Evolutionary conservation across 2,329 filamentous ascomycete species (phyloP).

Genomic region (Didymella sp.): DNA sequence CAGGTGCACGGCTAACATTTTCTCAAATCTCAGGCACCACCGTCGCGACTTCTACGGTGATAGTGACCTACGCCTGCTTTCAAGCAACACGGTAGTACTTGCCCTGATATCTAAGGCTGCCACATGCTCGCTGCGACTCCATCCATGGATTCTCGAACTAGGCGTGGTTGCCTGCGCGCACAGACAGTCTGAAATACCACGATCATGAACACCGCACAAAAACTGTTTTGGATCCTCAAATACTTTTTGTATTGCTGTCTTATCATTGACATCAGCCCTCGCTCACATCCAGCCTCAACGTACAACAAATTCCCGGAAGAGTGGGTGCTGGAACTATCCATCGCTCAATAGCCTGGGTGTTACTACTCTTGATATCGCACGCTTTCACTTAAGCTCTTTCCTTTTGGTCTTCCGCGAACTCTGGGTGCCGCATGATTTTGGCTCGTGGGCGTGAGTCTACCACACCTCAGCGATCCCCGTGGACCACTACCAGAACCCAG

Average conservation of each 20-base stretch:
- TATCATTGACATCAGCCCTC: not conserved
- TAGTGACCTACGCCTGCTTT: not conserved
- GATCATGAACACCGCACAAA: not conserved
- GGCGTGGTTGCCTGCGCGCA: constrained; percentile 15
- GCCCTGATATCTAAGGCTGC: constrained; percentile 2
- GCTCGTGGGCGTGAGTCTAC: not conserved
- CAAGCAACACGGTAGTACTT: not conserved
- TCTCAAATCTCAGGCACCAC: not conserved
- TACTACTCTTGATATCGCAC: not conserved
- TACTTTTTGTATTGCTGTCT: not conserved
- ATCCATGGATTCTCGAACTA: not conserved
- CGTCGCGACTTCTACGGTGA: not conserved
- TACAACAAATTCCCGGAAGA: not conserved
- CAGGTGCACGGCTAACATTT: not conserved
- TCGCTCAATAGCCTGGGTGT: not conserved
- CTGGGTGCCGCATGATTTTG: not conserved
- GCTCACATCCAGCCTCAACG: not conserved
- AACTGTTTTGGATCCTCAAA: not conserved
- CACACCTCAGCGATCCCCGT: not conserved
- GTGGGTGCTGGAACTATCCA: not conserved
- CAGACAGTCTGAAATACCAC: constrained; percentile 3
- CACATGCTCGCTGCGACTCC: too few species aligned
- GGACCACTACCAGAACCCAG: not conserved
- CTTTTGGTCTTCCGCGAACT: not conserved
- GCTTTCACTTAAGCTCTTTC: not conserved